phyloP scores from a whole-genome alignment of 106 monocot genomes.

The Dendrobium huoshanense region DNA sequence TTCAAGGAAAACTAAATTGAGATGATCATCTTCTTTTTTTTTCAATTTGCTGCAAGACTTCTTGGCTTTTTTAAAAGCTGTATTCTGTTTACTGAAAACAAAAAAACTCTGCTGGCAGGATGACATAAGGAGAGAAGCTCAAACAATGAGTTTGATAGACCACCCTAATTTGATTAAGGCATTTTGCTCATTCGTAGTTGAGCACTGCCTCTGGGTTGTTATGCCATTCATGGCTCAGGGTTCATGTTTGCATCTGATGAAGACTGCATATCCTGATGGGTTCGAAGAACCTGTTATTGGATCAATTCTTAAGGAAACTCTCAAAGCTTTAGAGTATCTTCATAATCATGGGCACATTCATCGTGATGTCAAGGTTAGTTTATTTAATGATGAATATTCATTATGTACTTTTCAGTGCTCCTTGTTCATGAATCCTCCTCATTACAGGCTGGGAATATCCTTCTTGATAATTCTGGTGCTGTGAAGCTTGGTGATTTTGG shows the following conservation, averaged over 20 bases:
- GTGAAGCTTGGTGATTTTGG: constrained; percentile 93
- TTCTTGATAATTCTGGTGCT: constrained; percentile 59
- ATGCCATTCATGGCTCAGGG: constrained; percentile 99
- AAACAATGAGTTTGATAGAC: constrained; percentile 96
- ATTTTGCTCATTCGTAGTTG: constrained; percentile 93
- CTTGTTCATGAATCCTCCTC: neutral
- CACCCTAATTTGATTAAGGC: constrained; percentile 87
- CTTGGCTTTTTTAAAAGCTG: neutral
- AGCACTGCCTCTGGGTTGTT: constrained; percentile 78
- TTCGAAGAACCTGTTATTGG: constrained; percentile 87
- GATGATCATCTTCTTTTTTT: neutral
- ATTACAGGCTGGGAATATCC: constrained; percentile 89
- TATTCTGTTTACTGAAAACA: constrained; percentile 3
- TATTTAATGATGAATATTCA: neutral
- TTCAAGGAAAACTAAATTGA: neutral
- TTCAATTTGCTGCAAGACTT: neutral
- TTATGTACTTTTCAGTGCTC: neutral
- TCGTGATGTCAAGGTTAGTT: constrained; percentile 91
- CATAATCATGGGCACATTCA: constrained; percentile 96
- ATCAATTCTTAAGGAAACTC: constrained; percentile 85
- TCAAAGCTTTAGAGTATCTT: constrained; percentile 94
- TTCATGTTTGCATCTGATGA: constrained; percentile 98
- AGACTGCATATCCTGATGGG: constrained; percentile 85
- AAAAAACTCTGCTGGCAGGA: constrained; percentile 38
- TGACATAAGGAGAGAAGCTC: constrained; percentile 90